These are phyloP conservation scores for Amborella trichopoda DNA, from an alignment of 164 flowering plant species.

Conservation along the genomic window DNA sequence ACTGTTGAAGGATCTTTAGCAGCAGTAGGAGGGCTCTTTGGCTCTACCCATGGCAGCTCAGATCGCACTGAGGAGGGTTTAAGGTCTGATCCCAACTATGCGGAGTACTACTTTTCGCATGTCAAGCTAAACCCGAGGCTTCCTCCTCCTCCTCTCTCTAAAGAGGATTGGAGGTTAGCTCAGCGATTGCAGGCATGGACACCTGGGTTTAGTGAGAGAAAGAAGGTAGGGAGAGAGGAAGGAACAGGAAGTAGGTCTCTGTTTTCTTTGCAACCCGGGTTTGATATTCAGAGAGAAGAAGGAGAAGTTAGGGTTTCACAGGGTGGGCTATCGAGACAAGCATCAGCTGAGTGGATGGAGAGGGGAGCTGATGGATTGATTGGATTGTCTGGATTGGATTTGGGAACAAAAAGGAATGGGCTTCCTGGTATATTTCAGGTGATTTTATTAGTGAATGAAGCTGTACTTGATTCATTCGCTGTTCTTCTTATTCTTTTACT, in stretches of 20 bases:
- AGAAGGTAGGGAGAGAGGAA: constrained; percentile 19
- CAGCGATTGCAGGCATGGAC: constrained; percentile 54
- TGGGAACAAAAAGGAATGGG: constrained; percentile 24
- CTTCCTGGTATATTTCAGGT: constrained; percentile 1
- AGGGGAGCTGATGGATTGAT: constrained; percentile 71
- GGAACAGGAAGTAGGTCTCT: constrained; percentile 24
- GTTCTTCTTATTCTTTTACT: too few relatives aligned
- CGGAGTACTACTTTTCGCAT: constrained; percentile 51
- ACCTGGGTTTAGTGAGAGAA: constrained; percentile 72
- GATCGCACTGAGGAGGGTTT: constrained; percentile 39
- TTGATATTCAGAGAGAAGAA: constrained; percentile 21
- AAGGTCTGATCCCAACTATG: constrained; percentile 66
- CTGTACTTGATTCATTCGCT: background rate
- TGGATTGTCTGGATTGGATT: constrained; percentile 58
- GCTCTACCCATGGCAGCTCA: constrained; percentile 6
- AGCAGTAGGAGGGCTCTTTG: constrained; percentile 49
- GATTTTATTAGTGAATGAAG: background rate
- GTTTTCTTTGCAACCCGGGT: constrained; percentile 41
- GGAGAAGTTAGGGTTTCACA: constrained; percentile 15
- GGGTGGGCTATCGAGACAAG: constrained; percentile 7
- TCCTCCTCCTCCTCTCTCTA: constrained; percentile 68
- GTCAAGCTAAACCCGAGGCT: constrained; percentile 68
- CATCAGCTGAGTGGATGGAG: constrained; percentile 20
- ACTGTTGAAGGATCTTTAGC: constrained; percentile 70
- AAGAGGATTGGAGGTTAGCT: constrained; percentile 63